These are phyloP conservation scores for Moesziomyces sp. DNA, from an alignment of 1,284 basidiomycete genomes.

Conservation along the genomic window DNA sequence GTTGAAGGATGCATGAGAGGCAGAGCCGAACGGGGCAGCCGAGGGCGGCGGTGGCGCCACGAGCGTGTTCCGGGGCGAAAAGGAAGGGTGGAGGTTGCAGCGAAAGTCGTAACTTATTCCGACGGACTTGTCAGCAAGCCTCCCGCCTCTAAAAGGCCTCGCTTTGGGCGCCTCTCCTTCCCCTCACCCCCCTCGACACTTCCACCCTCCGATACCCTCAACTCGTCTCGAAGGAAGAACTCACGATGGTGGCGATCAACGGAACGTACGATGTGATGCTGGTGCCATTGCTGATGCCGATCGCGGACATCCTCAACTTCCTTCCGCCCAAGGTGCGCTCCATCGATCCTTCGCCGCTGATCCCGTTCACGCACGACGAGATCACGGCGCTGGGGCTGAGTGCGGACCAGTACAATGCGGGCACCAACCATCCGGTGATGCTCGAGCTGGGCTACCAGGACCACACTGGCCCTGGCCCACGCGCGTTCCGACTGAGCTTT, in stretches of 20 bases:
- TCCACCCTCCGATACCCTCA: neutral
- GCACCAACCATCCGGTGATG: constrained; percentile 38
- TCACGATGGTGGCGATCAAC: constrained; percentile 43
- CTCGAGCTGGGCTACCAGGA: constrained; percentile 49
- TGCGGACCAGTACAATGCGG: constrained; percentile 21
- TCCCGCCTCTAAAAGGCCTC: neutral
- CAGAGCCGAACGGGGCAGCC: too few relatives aligned
- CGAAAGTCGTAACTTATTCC: neutral
- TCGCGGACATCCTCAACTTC: constrained; percentile 38
- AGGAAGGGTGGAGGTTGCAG: neutral
- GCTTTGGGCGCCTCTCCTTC: neutral
- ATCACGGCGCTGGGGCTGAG: constrained; percentile 27
- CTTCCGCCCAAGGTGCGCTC: constrained; percentile 39
- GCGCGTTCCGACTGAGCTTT: constrained; percentile 39
- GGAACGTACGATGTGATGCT: constrained; percentile 52
- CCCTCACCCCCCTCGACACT: neutral
- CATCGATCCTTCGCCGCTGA: constrained; percentile 39
- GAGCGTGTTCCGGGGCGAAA: too few relatives aligned
- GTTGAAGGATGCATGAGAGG: too few relatives aligned
- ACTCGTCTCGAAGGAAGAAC: neutral
- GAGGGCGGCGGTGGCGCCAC: too few relatives aligned
- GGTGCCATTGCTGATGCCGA: constrained; percentile 39
- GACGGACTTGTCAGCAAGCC: constrained; percentile 1
- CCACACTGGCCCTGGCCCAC: constrained; percentile 41
- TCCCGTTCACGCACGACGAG: constrained; percentile 34